These are phyloP conservation scores for Trichoderma sp. DNA, from an alignment of 2,329 filamentous ascomycete species.

Conservation along the genomic window DNA sequence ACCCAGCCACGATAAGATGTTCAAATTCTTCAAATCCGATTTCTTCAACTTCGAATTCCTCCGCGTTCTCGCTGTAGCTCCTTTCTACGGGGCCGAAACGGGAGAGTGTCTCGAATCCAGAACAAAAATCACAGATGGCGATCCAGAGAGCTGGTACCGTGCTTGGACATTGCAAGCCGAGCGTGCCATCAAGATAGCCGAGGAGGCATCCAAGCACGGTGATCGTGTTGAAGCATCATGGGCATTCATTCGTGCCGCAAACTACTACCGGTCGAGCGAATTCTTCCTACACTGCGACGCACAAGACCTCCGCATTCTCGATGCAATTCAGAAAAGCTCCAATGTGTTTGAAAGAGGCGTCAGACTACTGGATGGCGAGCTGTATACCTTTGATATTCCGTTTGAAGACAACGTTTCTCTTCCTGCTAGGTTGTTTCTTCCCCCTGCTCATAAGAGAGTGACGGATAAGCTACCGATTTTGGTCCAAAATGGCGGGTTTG, in stretches of 20 bases:
- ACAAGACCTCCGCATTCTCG: constrained; percentile 33
- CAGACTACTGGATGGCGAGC: constrained; percentile 32
- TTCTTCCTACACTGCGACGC: constrained; percentile 33
- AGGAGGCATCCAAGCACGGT: constrained; percentile 23
- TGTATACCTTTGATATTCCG: constrained; percentile 39
- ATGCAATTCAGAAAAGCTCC: constrained; percentile 29
- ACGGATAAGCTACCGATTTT: constrained; percentile 38
- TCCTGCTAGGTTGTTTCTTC: constrained; percentile 42
- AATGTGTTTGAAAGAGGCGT: constrained; percentile 32
- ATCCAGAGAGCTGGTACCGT: constrained; percentile 43
- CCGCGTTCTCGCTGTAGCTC: constrained; percentile 27
- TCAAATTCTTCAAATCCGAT: constrained; percentile 32
- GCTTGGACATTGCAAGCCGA: constrained; percentile 39
- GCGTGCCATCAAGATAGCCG: neutral
- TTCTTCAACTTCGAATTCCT: constrained; percentile 48
- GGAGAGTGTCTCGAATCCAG: constrained; percentile 38
- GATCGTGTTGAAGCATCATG: constrained; percentile 35
- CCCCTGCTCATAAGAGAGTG: constrained; percentile 26
- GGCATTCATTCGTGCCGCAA: constrained; percentile 43
- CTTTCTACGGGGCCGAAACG: neutral
- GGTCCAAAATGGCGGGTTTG: constrained; percentile 38
- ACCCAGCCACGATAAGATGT: constrained; percentile 34
- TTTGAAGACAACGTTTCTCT: constrained; percentile 37
- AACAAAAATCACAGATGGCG: constrained; percentile 38
- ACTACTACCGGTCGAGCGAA: constrained; percentile 41